Evolutionary conservation across 495 filamentous ascomycete species (phyloP), one percentile per base, ranked within the genome.

Genomic region (Penicillium mononematosum): DNA sequence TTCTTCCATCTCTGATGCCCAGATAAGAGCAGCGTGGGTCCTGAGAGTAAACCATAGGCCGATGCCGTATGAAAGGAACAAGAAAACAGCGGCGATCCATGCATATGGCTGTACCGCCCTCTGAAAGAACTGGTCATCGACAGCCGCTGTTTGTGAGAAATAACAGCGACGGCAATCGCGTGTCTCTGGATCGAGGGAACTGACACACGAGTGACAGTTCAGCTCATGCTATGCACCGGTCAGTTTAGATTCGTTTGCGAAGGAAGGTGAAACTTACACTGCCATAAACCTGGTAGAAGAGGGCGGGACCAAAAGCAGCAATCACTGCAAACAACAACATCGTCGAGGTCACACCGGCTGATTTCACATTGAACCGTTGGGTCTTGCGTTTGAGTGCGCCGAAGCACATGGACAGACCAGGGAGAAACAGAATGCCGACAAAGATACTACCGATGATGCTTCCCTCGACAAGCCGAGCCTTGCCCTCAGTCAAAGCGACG

Each of bases 211-310:
- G 69, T 87, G 84, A 70, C 94, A 98, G 51, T 87, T 92, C 32
- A 98, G 79, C 76, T 98, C 92, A 68, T 98, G 95, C 87, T 90
- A 63, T 41, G 9, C 19, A 56, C 49, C 45, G 47, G 53, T 67
- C 10, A 74, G 67, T n/a, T 19, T 55, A 29, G 5, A 19, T 34
- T 5, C 38, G 39, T 29, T 46, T 17, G 9, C 44, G 1, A 31
- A 1, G 6, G 14, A 44, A 52, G 20, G 17, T 31, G 20, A 54
- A 22, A 80, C 87, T 78, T 80, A 90, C 87, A 55, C 92, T 96
- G 56, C 94, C 94, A 74, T 96, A 98, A 43, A 99, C 96, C 64
- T 98, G 92, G 73, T 97, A 99, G 74, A 99, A 99, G n/a, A 98
- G 78, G 0, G 94, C 98, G 5, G 94, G 94, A 1, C 92, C 87